Conservation (phyloP, 345 rosid genomes). For the Corymbia maculata region DNA sequence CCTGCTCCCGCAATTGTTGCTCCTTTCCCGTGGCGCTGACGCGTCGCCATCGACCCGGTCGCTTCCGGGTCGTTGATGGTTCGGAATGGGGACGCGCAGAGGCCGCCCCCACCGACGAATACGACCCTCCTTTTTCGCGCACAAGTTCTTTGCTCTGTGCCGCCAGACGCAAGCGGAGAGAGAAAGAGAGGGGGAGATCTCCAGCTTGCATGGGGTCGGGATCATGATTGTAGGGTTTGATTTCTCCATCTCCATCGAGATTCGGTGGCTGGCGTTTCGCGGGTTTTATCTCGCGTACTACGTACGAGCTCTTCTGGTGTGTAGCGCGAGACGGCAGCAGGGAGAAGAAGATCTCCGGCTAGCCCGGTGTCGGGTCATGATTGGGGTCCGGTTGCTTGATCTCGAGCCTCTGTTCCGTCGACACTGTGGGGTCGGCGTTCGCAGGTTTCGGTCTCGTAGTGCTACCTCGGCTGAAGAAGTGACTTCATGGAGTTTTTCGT, state of each 20-base stretch:
- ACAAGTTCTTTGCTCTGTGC: not conserved
- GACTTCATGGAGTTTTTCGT: not conserved
- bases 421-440: not conserved
- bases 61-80: not conserved
- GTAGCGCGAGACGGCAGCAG: not conserved
- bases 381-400: not conserved
- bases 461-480: not conserved
- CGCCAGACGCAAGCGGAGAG: not conserved
- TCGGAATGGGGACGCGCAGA: not conserved
- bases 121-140: not conserved
- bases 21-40: no score
- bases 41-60: not conserved
- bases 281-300: not conserved
- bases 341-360: not conserved
- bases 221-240: not conserved
- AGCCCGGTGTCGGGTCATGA: not conserved
- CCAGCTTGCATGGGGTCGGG: not conserved
- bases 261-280: not conserved
- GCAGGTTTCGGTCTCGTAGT: not conserved
- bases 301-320: not conserved
- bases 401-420: not conserved
- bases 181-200: not conserved
- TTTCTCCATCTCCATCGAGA: not conserved
- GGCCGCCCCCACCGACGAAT: not conserved
- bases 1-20: not conserved